Base-by-base conservation (phyloP, 768 basidiomycete species). In the Sarcomyxa edulis region DNA sequence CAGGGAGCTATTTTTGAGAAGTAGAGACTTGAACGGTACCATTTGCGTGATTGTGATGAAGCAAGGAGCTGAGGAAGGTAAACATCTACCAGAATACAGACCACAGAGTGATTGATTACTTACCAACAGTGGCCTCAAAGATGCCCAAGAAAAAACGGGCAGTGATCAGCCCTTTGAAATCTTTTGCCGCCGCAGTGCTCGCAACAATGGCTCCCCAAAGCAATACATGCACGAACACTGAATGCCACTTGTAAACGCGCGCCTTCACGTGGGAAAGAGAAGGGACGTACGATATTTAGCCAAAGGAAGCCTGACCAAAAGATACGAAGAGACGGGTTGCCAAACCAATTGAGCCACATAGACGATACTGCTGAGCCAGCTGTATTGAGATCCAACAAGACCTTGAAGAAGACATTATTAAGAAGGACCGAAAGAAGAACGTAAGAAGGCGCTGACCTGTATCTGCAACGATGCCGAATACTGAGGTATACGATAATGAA, bases 11-110 rank as follows among this genome's bases (percentile, higher is more conserved):
- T 5, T 12, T 30, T 21, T 15, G 21, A 43, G 19, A 15, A 37
- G n/a, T n/a, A n/a, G n/a, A n/a, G n/a, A n/a, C n/a, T n/a, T n/a
- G n/a, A 30, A 8, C 33, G 39, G 2, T 14, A 52, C 58, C 66
- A 68, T 69, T 39, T 67, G 64, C 16, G 68, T 72, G 36, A 73
- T 62, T 2, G 69, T 64, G 37, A 74, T 68, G 53, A 73, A 73
- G 34, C 62, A 64, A 5, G 70, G 71, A 22, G 69, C 66, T 66
- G 15, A 9, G 2, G 22, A n/a, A 1, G 22, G 6, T 10, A 32
- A 35, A 1, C 19, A n/a, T n/a, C n/a, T n/a, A n/a, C n/a, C n/a
- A 24, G 14, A 39, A 28, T 3, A 34, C 14, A 15, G 7, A 7
- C 12, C 8, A 15, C 12, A 35, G 20, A 35, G n/a, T 24, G 9